phyloP scores from a whole-genome alignment of 768 basidiomycete species.

The Suillus brevipes region DNA sequence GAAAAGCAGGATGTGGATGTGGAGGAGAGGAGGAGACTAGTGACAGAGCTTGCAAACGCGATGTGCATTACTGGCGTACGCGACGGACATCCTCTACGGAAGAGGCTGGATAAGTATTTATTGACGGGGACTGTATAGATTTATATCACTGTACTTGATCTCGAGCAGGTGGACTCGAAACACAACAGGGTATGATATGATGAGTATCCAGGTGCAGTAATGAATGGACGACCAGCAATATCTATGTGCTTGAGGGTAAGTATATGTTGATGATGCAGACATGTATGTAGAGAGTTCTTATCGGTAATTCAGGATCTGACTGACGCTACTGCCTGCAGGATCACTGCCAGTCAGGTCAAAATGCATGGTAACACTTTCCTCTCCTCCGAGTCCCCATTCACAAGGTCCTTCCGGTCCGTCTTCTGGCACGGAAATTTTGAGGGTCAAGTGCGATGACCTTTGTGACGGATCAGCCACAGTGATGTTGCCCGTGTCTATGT shows the following conservation, averaged over 20 bases:
- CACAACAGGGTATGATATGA: not conserved
- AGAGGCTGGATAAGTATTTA: slow-evolving; percentile 62
- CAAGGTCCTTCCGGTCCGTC: slow-evolving; percentile 13
- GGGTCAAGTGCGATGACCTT: slow-evolving; percentile 34
- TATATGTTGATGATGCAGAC: not conserved
- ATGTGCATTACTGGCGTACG: slow-evolving; percentile 58
- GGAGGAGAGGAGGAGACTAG: slow-evolving; percentile 47
- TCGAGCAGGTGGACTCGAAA: not conserved
- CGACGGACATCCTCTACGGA: slow-evolving; percentile 65
- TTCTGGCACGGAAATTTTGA: slow-evolving; percentile 39
- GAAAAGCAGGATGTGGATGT: slow-evolving; percentile 50
- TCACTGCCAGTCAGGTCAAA: slow-evolving; percentile 48
- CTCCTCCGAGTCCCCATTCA: slow-evolving; percentile 20
- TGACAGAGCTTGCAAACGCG: slow-evolving; percentile 49
- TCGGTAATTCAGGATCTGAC: slow-evolving; percentile 16
- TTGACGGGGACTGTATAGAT: slow-evolving; percentile 13
- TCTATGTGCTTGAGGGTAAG: not conserved
- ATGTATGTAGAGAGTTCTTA: not conserved
- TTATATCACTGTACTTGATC: not conserved
- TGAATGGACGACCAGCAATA: not conserved
- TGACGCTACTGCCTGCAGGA: slow-evolving; percentile 50
- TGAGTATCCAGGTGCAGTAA: not conserved
- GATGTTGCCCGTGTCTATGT: slow-evolving; percentile 43
- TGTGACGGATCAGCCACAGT: slow-evolving; percentile 71
- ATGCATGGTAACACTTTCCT: slow-evolving; percentile 26